A percentile compares a stretch with the other conserved stretches of the same genome.
Evolutionary conservation across 2,329 filamentous ascomycete genomes (phyloP).

Genomic region (Penicillium sp.): DNA sequence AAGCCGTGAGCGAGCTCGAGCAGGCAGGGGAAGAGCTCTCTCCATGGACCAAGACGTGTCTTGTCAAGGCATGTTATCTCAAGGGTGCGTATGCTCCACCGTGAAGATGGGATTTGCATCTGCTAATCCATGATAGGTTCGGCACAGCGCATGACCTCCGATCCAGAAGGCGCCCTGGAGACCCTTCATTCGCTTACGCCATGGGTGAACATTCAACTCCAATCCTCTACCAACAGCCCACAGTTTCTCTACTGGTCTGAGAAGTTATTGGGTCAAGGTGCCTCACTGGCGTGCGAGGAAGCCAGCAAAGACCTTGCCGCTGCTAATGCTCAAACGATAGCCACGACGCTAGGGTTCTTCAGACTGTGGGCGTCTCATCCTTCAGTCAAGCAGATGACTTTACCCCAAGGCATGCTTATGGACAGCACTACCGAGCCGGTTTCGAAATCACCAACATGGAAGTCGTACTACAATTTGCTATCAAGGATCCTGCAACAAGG

Average conservation of each 20-base stretch:
- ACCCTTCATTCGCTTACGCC: too few relatives aligned
- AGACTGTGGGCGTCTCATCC: constrained; percentile 39
- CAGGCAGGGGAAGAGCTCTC: constrained; percentile 45
- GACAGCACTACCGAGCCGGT: too few relatives aligned
- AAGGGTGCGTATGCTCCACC: constrained; percentile 52
- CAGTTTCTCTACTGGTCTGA: constrained; percentile 73
- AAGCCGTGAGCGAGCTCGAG: constrained; percentile 49
- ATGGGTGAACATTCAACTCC: too few relatives aligned
- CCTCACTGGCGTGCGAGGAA: constrained; percentile 56
- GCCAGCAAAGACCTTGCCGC: constrained; percentile 32
- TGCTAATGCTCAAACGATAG: too few relatives aligned
- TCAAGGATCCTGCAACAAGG: too few relatives aligned
- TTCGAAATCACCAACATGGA: constrained; percentile 57
- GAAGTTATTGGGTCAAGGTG: constrained; percentile 64
- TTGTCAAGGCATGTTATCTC: constrained; percentile 68
- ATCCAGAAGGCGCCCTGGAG: too few relatives aligned
- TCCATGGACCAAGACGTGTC: constrained; percentile 74
- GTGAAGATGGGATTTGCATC: too few relatives aligned
- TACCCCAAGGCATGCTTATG: too few relatives aligned
- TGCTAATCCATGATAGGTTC: too few relatives aligned
- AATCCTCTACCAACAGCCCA: constrained; percentile 43
- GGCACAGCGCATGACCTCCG: too few relatives aligned
- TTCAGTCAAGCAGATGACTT: constrained; percentile 25
- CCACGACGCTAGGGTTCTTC: too few relatives aligned
- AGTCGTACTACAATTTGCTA: too few relatives aligned